Base-by-base conservation (phyloP, 805 yeast genomes). In the Saccharomyces kudriavzevii region DNA sequence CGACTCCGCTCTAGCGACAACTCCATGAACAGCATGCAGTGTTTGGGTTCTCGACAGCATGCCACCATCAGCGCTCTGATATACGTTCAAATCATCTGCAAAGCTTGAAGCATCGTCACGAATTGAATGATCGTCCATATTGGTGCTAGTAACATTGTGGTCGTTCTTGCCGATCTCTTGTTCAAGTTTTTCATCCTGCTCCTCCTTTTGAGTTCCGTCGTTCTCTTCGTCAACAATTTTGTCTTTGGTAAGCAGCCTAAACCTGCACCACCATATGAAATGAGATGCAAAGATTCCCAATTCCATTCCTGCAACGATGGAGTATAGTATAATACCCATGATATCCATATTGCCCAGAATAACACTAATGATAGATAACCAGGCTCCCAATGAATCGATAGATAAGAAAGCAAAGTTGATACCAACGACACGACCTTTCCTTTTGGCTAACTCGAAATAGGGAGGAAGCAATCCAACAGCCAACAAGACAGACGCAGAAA, bases 381-480 rank as follows among this genome's bases (percentile, higher is more conserved):
- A 69, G 0, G 97, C 97, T 8, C 98, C 98, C 26, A 80, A 57
- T 3, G 87, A 80, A 67, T 92, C 97, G 71, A 91, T 71, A 4
- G 76, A 62, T 54, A 92, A 74, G 58, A 92, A 92, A 2, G 86
- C 59, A 63, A 92, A 90, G 66, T 90, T 90, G 63, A 92, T 85
- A 0, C 98, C 98, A 2, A 90, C 82, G 2, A 92, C 97, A 35
- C 86, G 72, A 1, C 97, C 97, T 50, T 80, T 69, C 58, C 96
- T 76, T 63, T 89, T 87, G 30, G 82, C 78, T 26, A 92, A 71
- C 67, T 92, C 97, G 60, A 82, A 83, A 66, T 91, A 92, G 4
- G 97, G 97, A 0, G 97, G 97, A 0, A 92, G 58, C 35, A 92
- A 74, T 0, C 98, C 98, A 2, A 78, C 65, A 0, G 87, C 94